Conservation (phyloP, 2,329 filamentous ascomycete genomes). For the Aspergillus sp. region DNA sequence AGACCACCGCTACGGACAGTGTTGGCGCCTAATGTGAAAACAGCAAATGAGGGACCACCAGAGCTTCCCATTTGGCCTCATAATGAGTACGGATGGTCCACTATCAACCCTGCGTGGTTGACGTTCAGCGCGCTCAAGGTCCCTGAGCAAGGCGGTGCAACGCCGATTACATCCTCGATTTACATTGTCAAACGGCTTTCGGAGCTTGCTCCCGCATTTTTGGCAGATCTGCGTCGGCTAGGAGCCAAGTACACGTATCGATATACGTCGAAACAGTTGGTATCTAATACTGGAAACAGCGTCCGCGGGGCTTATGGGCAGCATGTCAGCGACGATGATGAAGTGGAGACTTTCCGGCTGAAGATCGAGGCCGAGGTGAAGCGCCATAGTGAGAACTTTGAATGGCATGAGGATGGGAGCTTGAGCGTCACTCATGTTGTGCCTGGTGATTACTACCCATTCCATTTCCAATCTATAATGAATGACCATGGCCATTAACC, state of each 20-base stretch:
- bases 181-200: not conserved
- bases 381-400: not conserved
- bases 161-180: not conserved
- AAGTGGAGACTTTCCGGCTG: not conserved
- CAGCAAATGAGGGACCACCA: not conserved
- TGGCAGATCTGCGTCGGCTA: not conserved
- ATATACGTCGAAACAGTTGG: not conserved
- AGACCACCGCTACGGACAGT: too few species aligned
- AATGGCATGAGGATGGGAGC: not conserved
- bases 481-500: not conserved
- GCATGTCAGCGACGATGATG: not conserved
- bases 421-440: not conserved
- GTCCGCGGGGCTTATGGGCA: not conserved
- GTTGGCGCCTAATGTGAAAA: not conserved
- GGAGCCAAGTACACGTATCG: not conserved
- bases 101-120: not conserved
- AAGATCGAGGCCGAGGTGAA: too few species aligned
- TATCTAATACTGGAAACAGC: not conserved
- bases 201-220: not conserved
- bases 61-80: not conserved
- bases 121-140: not conserved
- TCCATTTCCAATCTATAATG: not conserved
- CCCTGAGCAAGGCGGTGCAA: not conserved
- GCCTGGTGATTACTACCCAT: not conserved
- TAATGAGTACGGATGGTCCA: not conserved